phyloP scores from a whole-genome alignment of 441 rosid species.

The Adansonia rubrostipa region DNA sequence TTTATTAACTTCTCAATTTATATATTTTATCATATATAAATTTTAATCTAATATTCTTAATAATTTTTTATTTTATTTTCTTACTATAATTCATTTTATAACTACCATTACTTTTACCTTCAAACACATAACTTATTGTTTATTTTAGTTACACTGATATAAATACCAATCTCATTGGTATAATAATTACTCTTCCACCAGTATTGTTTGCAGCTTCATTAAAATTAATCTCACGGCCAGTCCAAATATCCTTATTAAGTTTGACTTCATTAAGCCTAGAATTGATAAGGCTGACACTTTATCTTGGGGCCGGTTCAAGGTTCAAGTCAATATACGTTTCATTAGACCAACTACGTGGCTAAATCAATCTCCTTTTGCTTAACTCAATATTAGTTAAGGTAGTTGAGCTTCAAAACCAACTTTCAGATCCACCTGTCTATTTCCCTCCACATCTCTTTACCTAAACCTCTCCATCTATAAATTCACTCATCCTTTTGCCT shows the following conservation, averaged over 20 bases:
- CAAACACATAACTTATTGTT: too few species aligned
- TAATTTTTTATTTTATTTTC: too few species aligned
- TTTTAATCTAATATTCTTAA: too few species aligned
- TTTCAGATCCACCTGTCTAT: constrained; percentile 29
- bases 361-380: constrained; percentile 15
- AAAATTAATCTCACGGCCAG: too few species aligned
- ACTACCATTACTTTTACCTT: too few species aligned
- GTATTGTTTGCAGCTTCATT: too few species aligned
- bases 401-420: constrained; percentile 70
- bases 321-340: constrained; percentile 32
- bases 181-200: too few species aligned
- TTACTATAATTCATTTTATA: too few species aligned
- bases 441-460: constrained; percentile 31
- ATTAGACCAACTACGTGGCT: constrained; percentile 24
- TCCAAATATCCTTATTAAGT: not conserved
- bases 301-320: not conserved
- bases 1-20: too few species aligned
- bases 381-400: constrained; percentile 46
- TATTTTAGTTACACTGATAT: too few species aligned
- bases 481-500: constrained; percentile 25
- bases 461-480: constrained; percentile 39
- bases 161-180: too few species aligned
- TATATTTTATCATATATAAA: too few species aligned
- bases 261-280: not conserved
- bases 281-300: not conserved